Evolutionary conservation across 306 rosid species (phyloP).

Genomic region (Castanea mollissima): DNA sequence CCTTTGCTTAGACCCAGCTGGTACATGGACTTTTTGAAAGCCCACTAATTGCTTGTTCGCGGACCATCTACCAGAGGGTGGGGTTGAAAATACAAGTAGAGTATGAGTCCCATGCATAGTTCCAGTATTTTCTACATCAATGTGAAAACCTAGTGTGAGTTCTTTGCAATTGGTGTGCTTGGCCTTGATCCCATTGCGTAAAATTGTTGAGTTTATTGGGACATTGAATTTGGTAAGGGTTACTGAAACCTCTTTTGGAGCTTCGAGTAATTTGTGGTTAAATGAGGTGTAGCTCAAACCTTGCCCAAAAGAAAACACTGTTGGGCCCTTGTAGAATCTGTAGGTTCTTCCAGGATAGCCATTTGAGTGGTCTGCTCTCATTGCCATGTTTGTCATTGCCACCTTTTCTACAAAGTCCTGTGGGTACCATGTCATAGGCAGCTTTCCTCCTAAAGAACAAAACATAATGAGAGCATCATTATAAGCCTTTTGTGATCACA

Average conservation of each 20-base stretch:
- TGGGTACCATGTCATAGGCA: slow-evolving; percentile 93
- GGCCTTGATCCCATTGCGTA: slow-evolving; percentile 34
- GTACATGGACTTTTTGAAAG: slow-evolving; percentile 57
- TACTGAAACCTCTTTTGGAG: slow-evolving; percentile 42
- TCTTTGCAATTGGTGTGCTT: slow-evolving; percentile 51
- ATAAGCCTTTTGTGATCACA: background rate
- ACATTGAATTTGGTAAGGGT: slow-evolving; percentile 17
- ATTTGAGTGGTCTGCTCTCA: slow-evolving; percentile 53
- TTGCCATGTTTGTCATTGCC: slow-evolving; percentile 85
- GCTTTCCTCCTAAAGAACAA: slow-evolving; percentile 41
- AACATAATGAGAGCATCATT: background rate
- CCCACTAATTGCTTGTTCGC: slow-evolving; percentile 49
- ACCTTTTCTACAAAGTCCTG: slow-evolving; percentile 47
- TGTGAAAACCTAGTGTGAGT: slow-evolving; percentile 28
- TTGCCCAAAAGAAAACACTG: slow-evolving; percentile 74
- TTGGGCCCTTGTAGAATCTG: slow-evolving; percentile 88
- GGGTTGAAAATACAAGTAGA: slow-evolving; percentile 50
- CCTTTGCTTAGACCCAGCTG: slow-evolving; percentile 47
- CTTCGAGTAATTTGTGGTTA: slow-evolving; percentile 41
- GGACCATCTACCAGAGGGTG: slow-evolving; percentile 49
- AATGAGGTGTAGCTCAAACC: slow-evolving; percentile 76
- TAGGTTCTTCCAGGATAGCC: slow-evolving; percentile 95
- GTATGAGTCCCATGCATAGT: slow-evolving; percentile 70
- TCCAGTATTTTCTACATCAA: slow-evolving; percentile 67
- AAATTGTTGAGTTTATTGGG: slow-evolving; percentile 37